Evolutionary conservation across 345 rosid genomes (phyloP).

Genomic region (Syzygium aqueum): DNA sequence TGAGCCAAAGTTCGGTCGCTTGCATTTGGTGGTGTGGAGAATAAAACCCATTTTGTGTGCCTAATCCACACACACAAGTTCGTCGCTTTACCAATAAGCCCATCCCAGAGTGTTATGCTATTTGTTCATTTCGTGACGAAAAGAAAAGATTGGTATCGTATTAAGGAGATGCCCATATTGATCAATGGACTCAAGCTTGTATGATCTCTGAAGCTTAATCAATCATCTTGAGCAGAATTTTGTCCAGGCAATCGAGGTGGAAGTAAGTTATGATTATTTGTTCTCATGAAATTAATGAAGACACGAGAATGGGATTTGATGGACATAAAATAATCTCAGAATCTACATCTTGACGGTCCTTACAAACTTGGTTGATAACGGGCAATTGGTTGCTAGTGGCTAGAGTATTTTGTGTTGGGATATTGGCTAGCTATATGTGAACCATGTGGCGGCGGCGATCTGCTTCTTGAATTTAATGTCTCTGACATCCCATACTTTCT

Average conservation of each 20-base stretch:
- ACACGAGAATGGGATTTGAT: not conserved
- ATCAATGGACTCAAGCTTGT: not conserved
- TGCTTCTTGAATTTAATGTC: not conserved
- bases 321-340: not conserved
- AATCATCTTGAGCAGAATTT: not conserved
- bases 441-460: not conserved
- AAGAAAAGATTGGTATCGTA: not conserved
- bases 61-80: not conserved
- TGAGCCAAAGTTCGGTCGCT: not conserved
- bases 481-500: not conserved
- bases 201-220: not conserved
- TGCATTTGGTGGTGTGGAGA: not conserved
- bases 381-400: not conserved
- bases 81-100: not conserved
- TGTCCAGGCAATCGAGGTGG: not conserved
- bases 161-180: not conserved
- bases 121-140: not conserved
- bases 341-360: not conserved
- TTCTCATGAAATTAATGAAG: not conserved
- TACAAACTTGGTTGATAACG: not conserved
- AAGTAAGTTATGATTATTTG: not conserved
- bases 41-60: not conserved
- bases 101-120: not conserved
- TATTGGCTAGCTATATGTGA: not conserved
- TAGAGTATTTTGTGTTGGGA: not conserved